Conservation (phyloP, 1,284 basidiomycete genomes). For the Heterobasidion annosum region DNA sequence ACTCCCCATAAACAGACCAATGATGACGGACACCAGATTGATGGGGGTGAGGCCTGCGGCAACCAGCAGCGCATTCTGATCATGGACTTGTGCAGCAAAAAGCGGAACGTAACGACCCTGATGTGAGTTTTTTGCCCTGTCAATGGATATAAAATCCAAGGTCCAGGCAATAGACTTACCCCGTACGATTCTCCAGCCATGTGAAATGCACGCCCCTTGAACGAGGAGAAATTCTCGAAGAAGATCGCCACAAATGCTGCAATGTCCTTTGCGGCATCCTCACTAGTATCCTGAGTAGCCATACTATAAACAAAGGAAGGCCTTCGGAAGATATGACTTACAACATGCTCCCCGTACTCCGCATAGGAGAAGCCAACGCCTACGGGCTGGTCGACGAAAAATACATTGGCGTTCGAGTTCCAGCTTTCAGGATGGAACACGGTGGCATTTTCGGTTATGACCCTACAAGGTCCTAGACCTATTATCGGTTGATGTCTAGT, state of each 20-base stretch:
- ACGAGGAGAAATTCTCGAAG: slow-evolving; percentile 62
- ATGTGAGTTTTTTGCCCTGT: neutral
- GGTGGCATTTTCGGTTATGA: slow-evolving; percentile 31
- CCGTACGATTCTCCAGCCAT: slow-evolving; percentile 69
- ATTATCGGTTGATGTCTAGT: neutral
- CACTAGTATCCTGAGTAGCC: slow-evolving; percentile 11
- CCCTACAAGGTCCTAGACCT: slow-evolving; percentile 37
- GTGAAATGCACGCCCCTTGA: slow-evolving; percentile 59
- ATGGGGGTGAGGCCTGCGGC: slow-evolving; percentile 58
- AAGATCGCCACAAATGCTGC: slow-evolving; percentile 66
- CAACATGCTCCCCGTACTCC: slow-evolving; percentile 57
- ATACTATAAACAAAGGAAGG: neutral
- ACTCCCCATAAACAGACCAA: slow-evolving; percentile 59
- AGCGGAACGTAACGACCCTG: slow-evolving; percentile 79
- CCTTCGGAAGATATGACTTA: slow-evolving; percentile 18
- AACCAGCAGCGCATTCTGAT: slow-evolving; percentile 58
- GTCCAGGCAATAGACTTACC: slow-evolving; percentile 21
- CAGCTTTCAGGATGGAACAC: slow-evolving; percentile 52
- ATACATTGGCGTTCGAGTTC: slow-evolving; percentile 62
- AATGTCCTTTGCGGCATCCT: slow-evolving; percentile 62
- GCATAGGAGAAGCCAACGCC: slow-evolving; percentile 67
- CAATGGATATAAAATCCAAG: neutral
- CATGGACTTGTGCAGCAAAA: slow-evolving; percentile 72
- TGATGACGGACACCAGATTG: slow-evolving; percentile 73
- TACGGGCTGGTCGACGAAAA: slow-evolving; percentile 63